phyloP scores from a whole-genome alignment of 768 basidiomycete genomes.

The Suillus weaverae region DNA sequence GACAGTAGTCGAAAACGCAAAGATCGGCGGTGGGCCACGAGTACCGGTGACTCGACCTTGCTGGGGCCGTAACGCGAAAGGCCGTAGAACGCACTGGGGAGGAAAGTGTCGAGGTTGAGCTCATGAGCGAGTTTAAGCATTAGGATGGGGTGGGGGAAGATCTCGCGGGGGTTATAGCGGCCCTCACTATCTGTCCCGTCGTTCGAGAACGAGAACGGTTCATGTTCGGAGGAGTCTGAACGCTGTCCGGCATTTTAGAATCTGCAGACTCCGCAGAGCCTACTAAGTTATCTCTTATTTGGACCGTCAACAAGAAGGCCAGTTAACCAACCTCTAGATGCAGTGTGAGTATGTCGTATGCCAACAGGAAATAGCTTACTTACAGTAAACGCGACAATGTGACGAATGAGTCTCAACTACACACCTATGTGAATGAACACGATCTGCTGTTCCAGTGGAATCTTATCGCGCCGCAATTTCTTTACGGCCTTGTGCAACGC shows the following conservation, averaged over 20 bases:
- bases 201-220: constrained; percentile 5
- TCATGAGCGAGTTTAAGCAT: constrained; percentile 70
- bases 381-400: too few relatives aligned
- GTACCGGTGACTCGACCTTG: constrained; percentile 62
- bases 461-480: background rate
- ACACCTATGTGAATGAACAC: constrained; percentile 12
- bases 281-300: too few relatives aligned
- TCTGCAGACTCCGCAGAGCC: too few relatives aligned
- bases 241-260: too few relatives aligned
- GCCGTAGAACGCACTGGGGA: constrained; percentile 76
- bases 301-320: too few relatives aligned
- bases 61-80: constrained; percentile 72
- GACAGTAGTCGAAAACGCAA: constrained; percentile 8
- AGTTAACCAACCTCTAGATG: too few relatives aligned
- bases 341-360: too few relatives aligned
- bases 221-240: too few relatives aligned
- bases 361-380: too few relatives aligned
- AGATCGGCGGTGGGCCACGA: constrained; percentile 31
- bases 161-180: constrained; percentile 58
- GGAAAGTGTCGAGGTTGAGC: constrained; percentile 53
- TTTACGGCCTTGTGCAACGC: constrained; percentile 1
- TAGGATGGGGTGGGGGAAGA: constrained; percentile 66
- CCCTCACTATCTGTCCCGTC: constrained; percentile 49
- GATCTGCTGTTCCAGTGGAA: constrained; percentile 6
- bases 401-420: background rate